These are phyloP conservation scores for Aegilops sharonensis DNA, from an alignment of 176 grass and related monocot species.

Conservation along the genomic window DNA sequence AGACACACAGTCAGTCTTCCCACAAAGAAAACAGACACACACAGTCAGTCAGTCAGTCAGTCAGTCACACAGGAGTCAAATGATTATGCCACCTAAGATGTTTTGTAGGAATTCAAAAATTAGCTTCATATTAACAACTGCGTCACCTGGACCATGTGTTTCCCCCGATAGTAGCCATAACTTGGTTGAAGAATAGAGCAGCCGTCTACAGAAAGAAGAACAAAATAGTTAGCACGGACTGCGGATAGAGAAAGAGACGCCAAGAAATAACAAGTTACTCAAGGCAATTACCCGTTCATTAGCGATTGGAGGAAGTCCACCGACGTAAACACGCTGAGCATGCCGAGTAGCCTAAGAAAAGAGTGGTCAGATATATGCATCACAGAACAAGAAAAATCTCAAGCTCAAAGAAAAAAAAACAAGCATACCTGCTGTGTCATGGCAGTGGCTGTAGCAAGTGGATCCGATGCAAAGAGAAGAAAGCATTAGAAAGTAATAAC, in stretches of 20 bases:
- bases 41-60: too few relatives aligned
- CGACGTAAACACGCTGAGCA: too few relatives aligned
- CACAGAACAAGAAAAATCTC: neutral
- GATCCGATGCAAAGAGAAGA: conserved; percentile 34
- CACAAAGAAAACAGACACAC: too few relatives aligned
- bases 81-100: conserved; percentile 77
- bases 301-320: too few relatives aligned
- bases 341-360: neutral
- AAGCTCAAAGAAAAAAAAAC: neutral
- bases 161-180: conserved; percentile 88
- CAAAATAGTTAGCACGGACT: neutral
- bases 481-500: conserved; percentile 14
- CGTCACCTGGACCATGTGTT: conserved; percentile 94
- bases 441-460: conserved; percentile 82
- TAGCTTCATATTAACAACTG: conserved; percentile 59
- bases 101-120: conserved; percentile 22
- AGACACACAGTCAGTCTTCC: too few relatives aligned
- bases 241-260: neutral
- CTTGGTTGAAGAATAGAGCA: conserved; percentile 91
- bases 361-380: neutral
- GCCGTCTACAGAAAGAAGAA: conserved; percentile 49
- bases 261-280: neutral
- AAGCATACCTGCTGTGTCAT: conserved; percentile 76
- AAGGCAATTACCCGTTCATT: too few relatives aligned
- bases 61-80: conserved; percentile 39